phyloP scores from a whole-genome alignment of 2,329 filamentous ascomycete species.

The Claviceps spartinae region DNA sequence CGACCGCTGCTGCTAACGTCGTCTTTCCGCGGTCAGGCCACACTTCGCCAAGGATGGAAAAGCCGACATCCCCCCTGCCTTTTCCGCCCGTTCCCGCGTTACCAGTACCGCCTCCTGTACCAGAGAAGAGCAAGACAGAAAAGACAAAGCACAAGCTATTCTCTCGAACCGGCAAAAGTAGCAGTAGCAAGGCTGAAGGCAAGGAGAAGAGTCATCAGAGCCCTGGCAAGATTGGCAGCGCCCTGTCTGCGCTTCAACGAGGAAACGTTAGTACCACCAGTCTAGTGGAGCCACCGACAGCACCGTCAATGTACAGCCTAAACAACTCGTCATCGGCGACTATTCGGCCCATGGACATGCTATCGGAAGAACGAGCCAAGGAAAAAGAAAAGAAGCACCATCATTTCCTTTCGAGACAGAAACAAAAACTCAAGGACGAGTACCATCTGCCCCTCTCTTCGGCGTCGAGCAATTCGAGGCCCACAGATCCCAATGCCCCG shows the following conservation, averaged over 20 bases:
- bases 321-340: conserved; percentile 69
- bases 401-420: conserved; percentile 66
- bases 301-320: conserved; percentile 54
- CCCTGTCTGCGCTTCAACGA: conserved; percentile 50
- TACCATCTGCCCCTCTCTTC: conserved; percentile 61
- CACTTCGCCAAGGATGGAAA: conserved; percentile 30
- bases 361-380: conserved; percentile 34
- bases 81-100: conserved; percentile 22
- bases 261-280: conserved; percentile 60
- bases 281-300: conserved; percentile 44
- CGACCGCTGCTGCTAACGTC: conserved; percentile 52
- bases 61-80: conserved; percentile 19
- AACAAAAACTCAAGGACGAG: conserved; percentile 67
- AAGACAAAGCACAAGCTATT: conserved; percentile 75
- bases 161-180: conserved; percentile 63
- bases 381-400: conserved; percentile 62
- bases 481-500: conserved; percentile 61
- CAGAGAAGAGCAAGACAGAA: conserved; percentile 45
- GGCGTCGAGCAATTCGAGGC: conserved; percentile 61
- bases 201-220: conserved; percentile 58
- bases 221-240: conserved; percentile 56
- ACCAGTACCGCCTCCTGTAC: conserved; percentile 24
- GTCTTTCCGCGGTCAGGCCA: conserved; percentile 56
- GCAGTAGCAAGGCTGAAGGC: conserved; percentile 45
- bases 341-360: conserved; percentile 49